These are phyloP conservation scores for Dendrostoma leiphaemia DNA, from an alignment of 2,329 filamentous ascomycete species.

Conservation along the genomic window DNA sequence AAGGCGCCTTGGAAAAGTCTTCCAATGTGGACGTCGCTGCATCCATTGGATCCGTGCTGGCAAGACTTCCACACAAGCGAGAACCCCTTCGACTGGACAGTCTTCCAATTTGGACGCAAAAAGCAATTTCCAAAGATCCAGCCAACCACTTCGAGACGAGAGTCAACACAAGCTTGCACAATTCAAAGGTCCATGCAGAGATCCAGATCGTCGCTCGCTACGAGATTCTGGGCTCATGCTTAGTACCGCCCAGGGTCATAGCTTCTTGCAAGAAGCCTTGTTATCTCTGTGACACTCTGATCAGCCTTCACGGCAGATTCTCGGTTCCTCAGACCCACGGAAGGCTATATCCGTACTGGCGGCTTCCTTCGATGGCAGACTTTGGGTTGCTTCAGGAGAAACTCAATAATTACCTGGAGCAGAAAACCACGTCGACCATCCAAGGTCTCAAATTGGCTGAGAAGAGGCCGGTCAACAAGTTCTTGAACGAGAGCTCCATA, in stretches of 20 bases:
- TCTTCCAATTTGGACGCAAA: slow-evolving; percentile 15
- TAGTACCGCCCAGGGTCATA: slow-evolving; percentile 38
- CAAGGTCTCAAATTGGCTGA: neutral
- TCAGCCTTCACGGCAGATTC: slow-evolving; percentile 39
- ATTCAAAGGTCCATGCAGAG: slow-evolving; percentile 46
- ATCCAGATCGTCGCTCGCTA: slow-evolving; percentile 47
- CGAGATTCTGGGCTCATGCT: slow-evolving; percentile 27
- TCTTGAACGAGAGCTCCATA: slow-evolving; percentile 8
- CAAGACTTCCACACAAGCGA: slow-evolving; percentile 3
- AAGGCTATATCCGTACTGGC: slow-evolving; percentile 44
- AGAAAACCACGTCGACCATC: neutral
- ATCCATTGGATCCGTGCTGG: neutral
- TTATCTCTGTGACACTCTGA: slow-evolving; percentile 48
- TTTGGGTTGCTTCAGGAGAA: neutral
- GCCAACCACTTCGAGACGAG: neutral
- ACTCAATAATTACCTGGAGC: slow-evolving; percentile 4
- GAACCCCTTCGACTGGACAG: neutral
- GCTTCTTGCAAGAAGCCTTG: slow-evolving; percentile 50
- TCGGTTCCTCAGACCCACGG: slow-evolving; percentile 41
- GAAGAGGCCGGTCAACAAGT: neutral
- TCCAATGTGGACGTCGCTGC: neutral
- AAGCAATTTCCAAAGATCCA: neutral
- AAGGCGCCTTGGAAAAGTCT: slow-evolving; percentile 24
- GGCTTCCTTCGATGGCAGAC: slow-evolving; percentile 30
- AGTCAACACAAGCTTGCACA: slow-evolving; percentile 18